Conservation (phyloP, 306 rosid species). For the Lotus japonicus region DNA sequence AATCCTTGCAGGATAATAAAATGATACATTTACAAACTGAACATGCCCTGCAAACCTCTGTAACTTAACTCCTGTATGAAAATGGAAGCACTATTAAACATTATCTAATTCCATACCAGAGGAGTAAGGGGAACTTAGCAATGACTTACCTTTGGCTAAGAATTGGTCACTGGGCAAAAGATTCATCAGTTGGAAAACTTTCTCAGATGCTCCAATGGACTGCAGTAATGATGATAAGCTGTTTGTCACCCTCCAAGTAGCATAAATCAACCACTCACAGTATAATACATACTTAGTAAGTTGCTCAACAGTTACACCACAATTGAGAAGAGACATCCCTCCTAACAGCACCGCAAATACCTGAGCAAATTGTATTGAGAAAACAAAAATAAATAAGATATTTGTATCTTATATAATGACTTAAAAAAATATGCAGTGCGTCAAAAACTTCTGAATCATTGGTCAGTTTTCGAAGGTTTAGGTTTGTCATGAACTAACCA, state of each 20-base stretch:
- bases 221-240: constrained; percentile 62
- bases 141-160: constrained; percentile 47
- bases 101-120: neutral
- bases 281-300: constrained; percentile 78
- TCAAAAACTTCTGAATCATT: neutral
- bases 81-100: constrained; percentile 22
- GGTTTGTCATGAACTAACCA: no score
- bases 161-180: constrained; percentile 60
- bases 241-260: constrained; percentile 80
- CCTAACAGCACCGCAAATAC: constrained; percentile 59
- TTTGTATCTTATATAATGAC: neutral
- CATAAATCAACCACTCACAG: constrained; percentile 87
- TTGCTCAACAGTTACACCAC: constrained; percentile 57
- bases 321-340: constrained; percentile 46
- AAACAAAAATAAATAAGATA: neutral
- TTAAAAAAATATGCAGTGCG: neutral
- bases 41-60: constrained; percentile 50
- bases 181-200: constrained; percentile 53
- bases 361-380: constrained; percentile 31
- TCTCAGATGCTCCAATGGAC: constrained; percentile 79
- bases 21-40: constrained; percentile 61
- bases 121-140: neutral
- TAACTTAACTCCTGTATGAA: constrained; percentile 52
- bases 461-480: neutral
- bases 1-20: constrained; percentile 55